Evolutionary conservation across 495 filamentous ascomycete species (phyloP).

Genomic region (Penicillium ucsense): DNA sequence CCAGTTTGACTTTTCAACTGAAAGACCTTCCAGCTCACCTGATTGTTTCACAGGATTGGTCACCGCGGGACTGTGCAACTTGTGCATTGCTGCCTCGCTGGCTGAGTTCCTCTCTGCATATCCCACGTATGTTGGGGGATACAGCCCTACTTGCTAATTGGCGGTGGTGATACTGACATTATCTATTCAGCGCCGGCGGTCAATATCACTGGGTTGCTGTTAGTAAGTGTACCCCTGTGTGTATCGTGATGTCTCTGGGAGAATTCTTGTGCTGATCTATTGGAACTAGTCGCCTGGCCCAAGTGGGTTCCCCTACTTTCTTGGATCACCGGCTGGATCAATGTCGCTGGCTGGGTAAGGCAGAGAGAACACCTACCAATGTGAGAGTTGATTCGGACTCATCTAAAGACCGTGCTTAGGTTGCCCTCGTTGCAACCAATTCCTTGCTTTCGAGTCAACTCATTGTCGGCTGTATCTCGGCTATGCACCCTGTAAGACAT

Average conservation of each 20-base stretch:
- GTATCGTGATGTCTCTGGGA: no score
- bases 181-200: slow-evolving; percentile 35
- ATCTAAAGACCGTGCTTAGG: slow-evolving; percentile 27
- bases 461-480: slow-evolving; percentile 45
- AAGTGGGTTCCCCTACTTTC: slow-evolving; percentile 50
- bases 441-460: slow-evolving; percentile 45
- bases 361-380: neutral
- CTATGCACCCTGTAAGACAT: slow-evolving; percentile 34
- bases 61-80: slow-evolving; percentile 58
- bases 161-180: neutral
- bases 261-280: neutral
- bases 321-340: slow-evolving; percentile 68
- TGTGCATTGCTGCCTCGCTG: slow-evolving; percentile 56
- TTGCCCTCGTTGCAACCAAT: slow-evolving; percentile 38
- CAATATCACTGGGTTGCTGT: slow-evolving; percentile 68
- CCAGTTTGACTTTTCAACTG: neutral
- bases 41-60: slow-evolving; percentile 36
- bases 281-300: slow-evolving; percentile 36
- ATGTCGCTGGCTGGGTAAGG: slow-evolving; percentile 57
- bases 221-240: slow-evolving; percentile 13
- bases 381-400: neutral
- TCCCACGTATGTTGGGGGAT: slow-evolving; percentile 38
- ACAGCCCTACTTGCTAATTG: no score
- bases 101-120: slow-evolving; percentile 64
- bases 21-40: neutral